phyloP scores from a whole-genome alignment of 2,329 filamentous ascomycete genomes.

The Didymosphaeria variabile region DNA sequence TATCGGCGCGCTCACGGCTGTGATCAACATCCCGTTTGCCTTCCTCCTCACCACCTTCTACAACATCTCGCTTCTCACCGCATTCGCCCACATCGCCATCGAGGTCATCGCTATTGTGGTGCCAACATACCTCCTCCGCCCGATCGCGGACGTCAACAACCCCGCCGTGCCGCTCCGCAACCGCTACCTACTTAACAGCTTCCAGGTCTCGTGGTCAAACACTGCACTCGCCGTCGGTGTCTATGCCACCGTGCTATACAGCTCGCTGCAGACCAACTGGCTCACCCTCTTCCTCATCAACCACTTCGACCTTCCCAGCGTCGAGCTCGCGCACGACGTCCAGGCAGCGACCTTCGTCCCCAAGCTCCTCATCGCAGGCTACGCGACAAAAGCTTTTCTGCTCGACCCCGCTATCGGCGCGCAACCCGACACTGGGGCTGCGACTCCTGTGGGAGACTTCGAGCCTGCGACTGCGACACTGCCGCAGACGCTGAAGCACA shows the following conservation, averaged over 20 bases:
- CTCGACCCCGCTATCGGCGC: constrained; percentile 73
- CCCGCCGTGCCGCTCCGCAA: constrained; percentile 57
- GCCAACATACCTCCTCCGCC: constrained; percentile 79
- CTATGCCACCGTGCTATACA: constrained; percentile 77
- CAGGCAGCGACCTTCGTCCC: constrained; percentile 59
- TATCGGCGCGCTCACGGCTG: constrained; percentile 58
- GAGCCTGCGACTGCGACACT: constrained; percentile 72
- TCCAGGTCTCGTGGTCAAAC: constrained; percentile 62
- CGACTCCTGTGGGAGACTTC: constrained; percentile 64
- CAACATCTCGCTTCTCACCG: constrained; percentile 68
- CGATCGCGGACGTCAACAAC: constrained; percentile 70
- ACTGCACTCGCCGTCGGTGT: constrained; percentile 74
- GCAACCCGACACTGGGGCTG: constrained; percentile 58
- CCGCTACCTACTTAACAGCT: constrained; percentile 52
- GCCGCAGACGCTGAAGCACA: constrained; percentile 74
- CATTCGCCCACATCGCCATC: constrained; percentile 69
- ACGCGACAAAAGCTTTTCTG: constrained; percentile 78
- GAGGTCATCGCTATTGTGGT: constrained; percentile 74
- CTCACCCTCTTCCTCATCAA: constrained; percentile 76
- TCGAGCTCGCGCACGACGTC: constrained; percentile 73
- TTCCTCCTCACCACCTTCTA: constrained; percentile 84
- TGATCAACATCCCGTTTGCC: constrained; percentile 79
- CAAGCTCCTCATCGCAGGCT: constrained; percentile 72
- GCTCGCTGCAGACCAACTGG: constrained; percentile 70
- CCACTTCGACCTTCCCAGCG: constrained; percentile 76